Conservation (phyloP, 768 basidiomycete species). For the Naganishia vishniacii region DNA sequence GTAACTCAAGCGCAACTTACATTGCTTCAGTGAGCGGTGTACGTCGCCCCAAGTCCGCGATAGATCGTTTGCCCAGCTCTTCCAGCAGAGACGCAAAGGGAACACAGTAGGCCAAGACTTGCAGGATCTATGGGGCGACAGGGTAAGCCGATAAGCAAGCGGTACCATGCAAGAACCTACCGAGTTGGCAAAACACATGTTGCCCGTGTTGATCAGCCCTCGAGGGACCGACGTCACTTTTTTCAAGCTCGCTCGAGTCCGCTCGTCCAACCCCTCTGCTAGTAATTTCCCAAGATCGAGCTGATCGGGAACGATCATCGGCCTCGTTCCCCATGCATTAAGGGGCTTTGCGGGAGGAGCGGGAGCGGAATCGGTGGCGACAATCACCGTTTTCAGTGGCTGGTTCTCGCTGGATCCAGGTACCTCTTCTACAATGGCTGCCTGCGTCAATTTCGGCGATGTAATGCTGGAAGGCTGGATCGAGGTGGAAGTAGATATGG, state of each 20-base stretch:
- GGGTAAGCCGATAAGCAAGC: neutral
- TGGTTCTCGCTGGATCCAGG: neutral
- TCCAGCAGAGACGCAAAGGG: constrained; percentile 75
- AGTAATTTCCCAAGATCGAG: constrained; percentile 25
- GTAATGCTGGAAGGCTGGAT: constrained; percentile 32
- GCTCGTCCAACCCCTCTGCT: constrained; percentile 20
- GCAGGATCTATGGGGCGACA: constrained; percentile 59
- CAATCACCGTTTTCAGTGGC: constrained; percentile 8
- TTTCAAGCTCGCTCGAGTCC: neutral
- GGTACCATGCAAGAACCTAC: constrained; percentile 43
- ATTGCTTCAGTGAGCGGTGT: constrained; percentile 52
- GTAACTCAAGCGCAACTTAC: constrained; percentile 40
- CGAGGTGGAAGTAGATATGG: constrained; percentile 21
- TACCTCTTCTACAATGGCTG: constrained; percentile 21
- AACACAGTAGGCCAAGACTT: constrained; percentile 80
- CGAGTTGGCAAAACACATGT: constrained; percentile 96
- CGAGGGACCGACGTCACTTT: constrained; percentile 47
- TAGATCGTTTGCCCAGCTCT: constrained; percentile 60
- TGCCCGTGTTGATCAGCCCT: constrained; percentile 87
- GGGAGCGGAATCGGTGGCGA: constrained; percentile 12
- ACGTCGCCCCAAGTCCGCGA: constrained; percentile 49
- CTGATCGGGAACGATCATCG: constrained; percentile 11
- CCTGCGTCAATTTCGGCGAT: constrained; percentile 21
- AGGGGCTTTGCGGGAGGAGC: constrained; percentile 5
- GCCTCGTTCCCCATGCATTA: constrained; percentile 4